These are phyloP conservation scores for Blastobotrys niveus DNA, from an alignment of 1,139 yeast species.

Conservation along the genomic window DNA sequence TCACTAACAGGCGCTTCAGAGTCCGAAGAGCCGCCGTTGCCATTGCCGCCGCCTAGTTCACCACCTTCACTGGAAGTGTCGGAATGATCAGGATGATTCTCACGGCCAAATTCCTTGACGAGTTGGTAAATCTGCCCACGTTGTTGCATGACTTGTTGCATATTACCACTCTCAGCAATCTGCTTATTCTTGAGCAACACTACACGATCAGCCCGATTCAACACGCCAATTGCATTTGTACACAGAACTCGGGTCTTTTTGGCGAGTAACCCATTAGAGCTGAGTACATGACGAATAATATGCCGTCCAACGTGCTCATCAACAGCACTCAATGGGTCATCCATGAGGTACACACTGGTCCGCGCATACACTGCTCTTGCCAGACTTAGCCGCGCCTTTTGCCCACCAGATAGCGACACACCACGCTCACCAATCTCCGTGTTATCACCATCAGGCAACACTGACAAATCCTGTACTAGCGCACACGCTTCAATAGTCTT, in stretches of 20 bases:
- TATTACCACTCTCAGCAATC: slow-evolving; percentile 41
- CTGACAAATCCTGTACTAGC: slow-evolving; percentile 66
- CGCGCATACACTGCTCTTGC: slow-evolving; percentile 96
- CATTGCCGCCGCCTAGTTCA: not conserved
- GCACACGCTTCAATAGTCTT: slow-evolving; percentile 87
- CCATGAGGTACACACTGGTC: slow-evolving; percentile 84
- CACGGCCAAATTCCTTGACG: slow-evolving; percentile 35
- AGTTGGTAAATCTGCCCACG: slow-evolving; percentile 28
- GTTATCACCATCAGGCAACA: slow-evolving; percentile 79
- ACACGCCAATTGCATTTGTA: slow-evolving; percentile 71
- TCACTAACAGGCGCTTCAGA: not conserved
- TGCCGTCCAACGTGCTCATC: slow-evolving; percentile 94
- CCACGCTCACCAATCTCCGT: slow-evolving; percentile 98
- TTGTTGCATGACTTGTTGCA: slow-evolving; percentile 25
- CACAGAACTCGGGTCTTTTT: slow-evolving; percentile 73
- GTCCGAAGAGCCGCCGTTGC: too few relatives aligned
- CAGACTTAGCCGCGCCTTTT: slow-evolving; percentile 85
- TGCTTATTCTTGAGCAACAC: slow-evolving; percentile 53
- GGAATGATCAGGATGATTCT: slow-evolving; percentile 15
- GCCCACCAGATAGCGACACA: slow-evolving; percentile 93
- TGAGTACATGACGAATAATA: slow-evolving; percentile 63
- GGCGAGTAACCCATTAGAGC: slow-evolving; percentile 49
- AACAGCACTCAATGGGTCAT: slow-evolving; percentile 89
- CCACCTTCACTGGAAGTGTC: not conserved
- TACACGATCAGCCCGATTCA: slow-evolving; percentile 60